Base-by-base conservation (phyloP, 768 basidiomycete genomes). In the Lactarius evosmus region DNA sequence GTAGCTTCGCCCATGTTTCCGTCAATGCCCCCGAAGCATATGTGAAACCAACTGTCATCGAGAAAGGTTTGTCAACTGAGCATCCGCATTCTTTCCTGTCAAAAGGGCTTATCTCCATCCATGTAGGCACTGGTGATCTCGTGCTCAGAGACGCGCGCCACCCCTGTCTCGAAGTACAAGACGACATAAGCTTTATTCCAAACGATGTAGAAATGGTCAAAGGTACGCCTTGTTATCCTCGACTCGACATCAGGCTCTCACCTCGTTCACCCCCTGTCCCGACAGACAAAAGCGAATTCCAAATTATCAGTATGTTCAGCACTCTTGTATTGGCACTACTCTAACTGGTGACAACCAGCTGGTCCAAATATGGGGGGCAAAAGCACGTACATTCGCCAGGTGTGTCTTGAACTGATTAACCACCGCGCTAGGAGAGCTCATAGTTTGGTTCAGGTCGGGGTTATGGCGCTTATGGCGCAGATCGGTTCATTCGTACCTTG, bases 341-440 rank as follows among this genome's bases (percentile, higher is more conserved):
- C 49, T 54, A 55, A 54, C 50, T 22, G 30, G 22, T 36, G 40
- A 38, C 27, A 5, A 62, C 27, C 46, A 92, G 91, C 96, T 25
- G 97, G 97, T 6, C 97, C 97, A 0, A 99, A 99, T 75, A 98
- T 98, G 91, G 97, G 97, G 58, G 97, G 97, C 64, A 99, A 99
- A 76, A 94, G 91, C 54, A 98, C 96, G 0, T 98, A 95, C 70
- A 96, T 98, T 69, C 89, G 94, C 52, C 91, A 95, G 78, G 91
- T 88, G 57, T 52, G 69, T 59, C 55, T 14, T 19, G 38, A 55
- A 29, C 41, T 1, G n/a, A 36, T 36, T 36, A 27, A 12, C 17
- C 32, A n/a, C 36, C 6, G 25, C 38, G 9, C 41, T 51, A 8
- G n/a, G 25, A n/a, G 12, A 22, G 44, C n/a, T 68, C 62, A 52